Evolutionary conservation across 768 basidiomycete genomes (phyloP), one percentile per base, ranked within the genome.

Genomic region (Fomitopsis pulvina): DNA sequence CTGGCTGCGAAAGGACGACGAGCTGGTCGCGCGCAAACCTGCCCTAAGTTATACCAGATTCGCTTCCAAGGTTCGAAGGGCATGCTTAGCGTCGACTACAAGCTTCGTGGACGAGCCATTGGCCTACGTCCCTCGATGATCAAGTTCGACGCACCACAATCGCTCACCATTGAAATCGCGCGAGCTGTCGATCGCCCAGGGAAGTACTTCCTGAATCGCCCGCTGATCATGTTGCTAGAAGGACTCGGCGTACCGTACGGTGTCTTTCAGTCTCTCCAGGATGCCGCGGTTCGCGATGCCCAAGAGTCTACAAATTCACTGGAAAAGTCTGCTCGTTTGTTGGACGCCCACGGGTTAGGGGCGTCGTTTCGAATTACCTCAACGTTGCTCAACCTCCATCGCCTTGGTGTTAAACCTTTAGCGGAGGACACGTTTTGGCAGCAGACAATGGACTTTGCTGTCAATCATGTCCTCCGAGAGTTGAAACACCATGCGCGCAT

Each of bases 31-130:
- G 61, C 56, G 10, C 66, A 63, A 41, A 62, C 61, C 3, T 64
- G 69, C 52, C 73, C 81, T 1, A 68, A 75, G 6, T 78, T 80
- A 16, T 76, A 74, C 55, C 81, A 86, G 58, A 69, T 85, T 30
- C 76, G 82, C 16, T 78, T 81, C 56, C 68, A 68, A 53, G 85
- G 84, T 1, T 80, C 79, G 2, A 85, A 85, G 61, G 83, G 85
- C 3, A 78, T 81, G 74, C 48, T 78, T 20, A 79, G 76, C 24
- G 76, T 87, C 7, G 79, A 88, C 53, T 60, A 81, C 55, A 68
- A 47, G 2, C 65, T 85, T 7, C 11, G 50, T 11, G 84, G 79
- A 7, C 67, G 70, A 16, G 65, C 67, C 3, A 70, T 87, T 25
- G 68, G 71, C 38, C 62, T 85, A 1, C 66, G 83, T 7, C 72